These are phyloP conservation scores for Parachlorella kessleri DNA, from an alignment of 139 green algal species.

Conservation along the genomic window DNA sequence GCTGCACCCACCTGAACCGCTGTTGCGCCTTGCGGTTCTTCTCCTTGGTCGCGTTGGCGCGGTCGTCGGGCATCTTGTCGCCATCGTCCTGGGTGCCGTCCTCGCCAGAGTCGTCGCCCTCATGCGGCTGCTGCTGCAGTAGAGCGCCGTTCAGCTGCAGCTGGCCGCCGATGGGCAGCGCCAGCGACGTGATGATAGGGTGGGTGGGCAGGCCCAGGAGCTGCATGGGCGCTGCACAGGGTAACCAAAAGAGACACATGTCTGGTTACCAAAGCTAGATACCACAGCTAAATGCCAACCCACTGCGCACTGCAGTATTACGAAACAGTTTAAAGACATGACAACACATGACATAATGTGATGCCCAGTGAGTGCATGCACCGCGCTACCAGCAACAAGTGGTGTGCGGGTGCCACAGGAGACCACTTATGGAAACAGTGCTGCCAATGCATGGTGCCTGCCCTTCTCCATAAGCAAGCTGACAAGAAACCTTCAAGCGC, in stretches of 20 bases:
- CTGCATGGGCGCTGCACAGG: background rate
- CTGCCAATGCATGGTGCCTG: no score
- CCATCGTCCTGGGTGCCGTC: background rate
- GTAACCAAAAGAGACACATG: background rate
- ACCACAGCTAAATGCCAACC: no score
- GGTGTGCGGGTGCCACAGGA: no score
- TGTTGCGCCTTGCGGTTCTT: slow-evolving; percentile 13
- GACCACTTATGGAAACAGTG: no score
- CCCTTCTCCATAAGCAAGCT: no score
- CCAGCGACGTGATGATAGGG: background rate
- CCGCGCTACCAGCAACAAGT: no score
- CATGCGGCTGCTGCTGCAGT: background rate
- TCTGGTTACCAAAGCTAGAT: slow-evolving; percentile 1
- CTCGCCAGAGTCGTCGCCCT: background rate
- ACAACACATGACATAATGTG: no score
- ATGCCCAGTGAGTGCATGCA: no score
- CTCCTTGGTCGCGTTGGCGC: slow-evolving; percentile 3
- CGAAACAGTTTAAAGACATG: no score
- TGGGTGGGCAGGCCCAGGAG: background rate
- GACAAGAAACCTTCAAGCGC: no score
- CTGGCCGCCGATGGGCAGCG: background rate
- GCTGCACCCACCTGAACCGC: background rate
- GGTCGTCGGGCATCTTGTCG: background rate
- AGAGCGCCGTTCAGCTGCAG: background rate
- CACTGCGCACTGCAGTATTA: no score